Percentiles rank a stretch among this genome's conserved stretches.
These are phyloP conservation scores for Lactarius hatsudake DNA, from an alignment of 768 basidiomycete species.

Conservation along the genomic window DNA sequence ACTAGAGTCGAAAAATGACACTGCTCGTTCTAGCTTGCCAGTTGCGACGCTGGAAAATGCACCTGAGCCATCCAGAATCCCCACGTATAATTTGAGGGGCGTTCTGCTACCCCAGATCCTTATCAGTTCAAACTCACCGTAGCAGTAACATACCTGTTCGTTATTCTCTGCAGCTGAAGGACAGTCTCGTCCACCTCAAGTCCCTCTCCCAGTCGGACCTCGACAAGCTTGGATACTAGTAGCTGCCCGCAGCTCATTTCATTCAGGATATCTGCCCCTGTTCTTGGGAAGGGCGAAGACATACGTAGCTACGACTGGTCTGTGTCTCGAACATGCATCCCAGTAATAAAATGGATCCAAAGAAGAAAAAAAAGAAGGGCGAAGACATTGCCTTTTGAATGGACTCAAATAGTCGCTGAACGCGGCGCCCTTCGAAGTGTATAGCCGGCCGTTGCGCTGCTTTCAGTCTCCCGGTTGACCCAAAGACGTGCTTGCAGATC, in stretches of 20 bases:
- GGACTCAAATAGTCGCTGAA: too few species aligned
- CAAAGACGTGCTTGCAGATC: neutral
- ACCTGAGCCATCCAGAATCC: neutral
- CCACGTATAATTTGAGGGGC: neutral
- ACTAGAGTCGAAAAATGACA: neutral
- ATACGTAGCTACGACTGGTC: too few species aligned
- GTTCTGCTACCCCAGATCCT: neutral
- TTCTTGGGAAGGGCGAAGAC: too few species aligned
- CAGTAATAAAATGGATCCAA: too few species aligned
- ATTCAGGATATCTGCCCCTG: neutral
- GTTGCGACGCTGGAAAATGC: neutral
- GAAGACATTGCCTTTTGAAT: too few species aligned
- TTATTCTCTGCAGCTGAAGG: neutral
- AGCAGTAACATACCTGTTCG: neutral
- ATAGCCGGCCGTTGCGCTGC: neutral
- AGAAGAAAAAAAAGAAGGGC: too few species aligned
- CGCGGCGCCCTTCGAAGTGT: neutral
- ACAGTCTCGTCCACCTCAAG: neutral
- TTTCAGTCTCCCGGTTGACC: neutral
- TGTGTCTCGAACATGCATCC: too few species aligned
- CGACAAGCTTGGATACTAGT: neutral
- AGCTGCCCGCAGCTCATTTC: neutral
- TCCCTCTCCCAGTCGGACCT: constrained; percentile 1
- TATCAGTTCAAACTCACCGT: neutral
- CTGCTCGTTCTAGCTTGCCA: neutral